Percentiles rank a stretch among this genome's conserved stretches.
Evolutionary conservation across 768 basidiomycete genomes (phyloP).

Genomic region (Leccinum uliginosum): DNA sequence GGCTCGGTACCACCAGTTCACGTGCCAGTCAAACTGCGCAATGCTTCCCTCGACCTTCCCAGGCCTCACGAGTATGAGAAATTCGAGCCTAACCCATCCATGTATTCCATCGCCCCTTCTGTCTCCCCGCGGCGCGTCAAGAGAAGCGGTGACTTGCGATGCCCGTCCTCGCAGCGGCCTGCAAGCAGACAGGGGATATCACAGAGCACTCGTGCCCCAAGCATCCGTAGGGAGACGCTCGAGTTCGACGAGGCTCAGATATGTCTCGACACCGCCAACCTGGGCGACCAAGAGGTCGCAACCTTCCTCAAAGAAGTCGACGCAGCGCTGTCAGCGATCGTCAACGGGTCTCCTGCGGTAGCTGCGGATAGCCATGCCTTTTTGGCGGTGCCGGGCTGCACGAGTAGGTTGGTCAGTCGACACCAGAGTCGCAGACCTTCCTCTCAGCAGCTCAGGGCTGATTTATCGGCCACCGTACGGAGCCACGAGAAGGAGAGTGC

Average conservation of each 20-base stretch:
- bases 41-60: constrained; percentile 29
- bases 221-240: constrained; percentile 26
- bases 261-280: constrained; percentile 29
- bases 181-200: constrained; percentile 24
- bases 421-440: constrained; percentile 29
- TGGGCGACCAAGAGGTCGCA: constrained; percentile 29
- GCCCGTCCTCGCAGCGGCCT: constrained; percentile 22
- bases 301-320: constrained; percentile 31
- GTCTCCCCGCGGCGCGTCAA: constrained; percentile 20
- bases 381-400: constrained; percentile 24
- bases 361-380: constrained; percentile 30
- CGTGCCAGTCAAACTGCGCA: constrained; percentile 26
- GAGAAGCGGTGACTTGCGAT: constrained; percentile 20
- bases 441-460: constrained; percentile 29
- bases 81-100: constrained; percentile 27
- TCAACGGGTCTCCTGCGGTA: constrained; percentile 23
- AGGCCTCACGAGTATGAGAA: constrained; percentile 21
- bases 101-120: constrained; percentile 30
- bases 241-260: constrained; percentile 29
- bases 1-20: constrained; percentile 30
- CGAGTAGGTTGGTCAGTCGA: constrained; percentile 23
- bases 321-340: constrained; percentile 25
- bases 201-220: constrained; percentile 23
- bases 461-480: constrained; percentile 26
- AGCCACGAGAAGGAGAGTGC: constrained; percentile 25